Evolutionary conservation across 768 basidiomycete species (phyloP).

Genomic region (Russula virescens): DNA sequence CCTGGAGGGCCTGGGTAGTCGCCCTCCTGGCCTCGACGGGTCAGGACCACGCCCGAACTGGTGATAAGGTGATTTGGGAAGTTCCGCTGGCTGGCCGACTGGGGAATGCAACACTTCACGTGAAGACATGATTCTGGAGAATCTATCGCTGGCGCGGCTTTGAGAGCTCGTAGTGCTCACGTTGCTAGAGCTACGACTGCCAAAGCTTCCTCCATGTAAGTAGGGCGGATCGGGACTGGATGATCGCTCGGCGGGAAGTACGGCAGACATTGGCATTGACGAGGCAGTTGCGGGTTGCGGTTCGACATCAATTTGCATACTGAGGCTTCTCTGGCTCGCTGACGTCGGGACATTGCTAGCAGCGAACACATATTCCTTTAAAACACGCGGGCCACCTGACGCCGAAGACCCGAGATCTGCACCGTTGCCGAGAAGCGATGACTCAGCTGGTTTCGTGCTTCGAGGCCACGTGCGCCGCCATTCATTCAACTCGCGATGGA

Average conservation of each 20-base stretch:
- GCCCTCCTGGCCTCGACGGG: not conserved
- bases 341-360: constrained; percentile 9
- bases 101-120: not conserved
- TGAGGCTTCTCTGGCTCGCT: not conserved
- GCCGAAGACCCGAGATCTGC: no score
- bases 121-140: not conserved
- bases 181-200: not conserved
- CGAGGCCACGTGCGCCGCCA: not conserved
- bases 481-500: not conserved
- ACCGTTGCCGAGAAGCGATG: no score
- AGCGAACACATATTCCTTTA: not conserved
- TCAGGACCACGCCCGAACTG: constrained; percentile 12
- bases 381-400: no score
- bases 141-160: constrained; percentile 9
- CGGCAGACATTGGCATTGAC: not conserved
- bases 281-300: not conserved
- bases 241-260: not conserved
- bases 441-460: no score
- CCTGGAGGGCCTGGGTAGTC: no score
- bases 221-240: not conserved
- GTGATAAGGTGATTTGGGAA: not conserved
- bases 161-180: not conserved
- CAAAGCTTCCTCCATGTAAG: not conserved
- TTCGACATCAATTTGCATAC: not conserved
- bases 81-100: not conserved